Conservation (phyloP, 352 stramenopile species). For the Phytophthora kernoviae region DNA sequence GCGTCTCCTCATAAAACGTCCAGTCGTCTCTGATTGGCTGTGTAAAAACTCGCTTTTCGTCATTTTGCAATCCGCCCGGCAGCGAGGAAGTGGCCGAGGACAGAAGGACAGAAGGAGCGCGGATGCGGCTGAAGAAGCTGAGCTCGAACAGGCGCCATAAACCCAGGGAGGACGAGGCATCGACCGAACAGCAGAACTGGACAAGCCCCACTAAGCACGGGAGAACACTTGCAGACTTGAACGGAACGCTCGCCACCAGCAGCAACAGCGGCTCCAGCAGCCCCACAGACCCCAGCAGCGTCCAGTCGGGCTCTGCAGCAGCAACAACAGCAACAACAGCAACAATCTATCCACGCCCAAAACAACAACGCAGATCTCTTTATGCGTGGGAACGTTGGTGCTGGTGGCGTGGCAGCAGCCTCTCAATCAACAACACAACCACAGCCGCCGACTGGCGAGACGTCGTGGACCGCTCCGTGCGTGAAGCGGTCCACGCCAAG, state of each 20-base stretch:
- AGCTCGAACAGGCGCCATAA: slow-evolving; percentile 66
- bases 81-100: too few relatives aligned
- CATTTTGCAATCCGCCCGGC: too few relatives aligned
- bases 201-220: slow-evolving; percentile 43
- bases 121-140: slow-evolving; percentile 84
- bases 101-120: slow-evolving; percentile 7
- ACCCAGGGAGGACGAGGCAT: slow-evolving; percentile 65
- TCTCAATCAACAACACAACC: too few relatives aligned
- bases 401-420: too few relatives aligned
- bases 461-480: slow-evolving; percentile 29
- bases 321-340: slow-evolving; percentile 19
- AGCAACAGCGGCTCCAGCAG: slow-evolving; percentile 45
- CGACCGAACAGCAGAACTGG: slow-evolving; percentile 42
- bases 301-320: slow-evolving; percentile 22
- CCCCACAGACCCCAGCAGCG: slow-evolving; percentile 46
- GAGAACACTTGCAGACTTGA: slow-evolving; percentile 7
- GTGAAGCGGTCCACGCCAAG: slow-evolving; percentile 52
- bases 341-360: slow-evolving; percentile 23
- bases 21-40: too few relatives aligned
- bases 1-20: too few relatives aligned
- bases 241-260: too few relatives aligned
- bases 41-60: too few relatives aligned
- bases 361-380: not conserved
- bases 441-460: slow-evolving; percentile 44
- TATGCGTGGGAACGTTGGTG: too few relatives aligned